Conservation (phyloP, 805 yeast species). For the Candida succiphila region DNA sequence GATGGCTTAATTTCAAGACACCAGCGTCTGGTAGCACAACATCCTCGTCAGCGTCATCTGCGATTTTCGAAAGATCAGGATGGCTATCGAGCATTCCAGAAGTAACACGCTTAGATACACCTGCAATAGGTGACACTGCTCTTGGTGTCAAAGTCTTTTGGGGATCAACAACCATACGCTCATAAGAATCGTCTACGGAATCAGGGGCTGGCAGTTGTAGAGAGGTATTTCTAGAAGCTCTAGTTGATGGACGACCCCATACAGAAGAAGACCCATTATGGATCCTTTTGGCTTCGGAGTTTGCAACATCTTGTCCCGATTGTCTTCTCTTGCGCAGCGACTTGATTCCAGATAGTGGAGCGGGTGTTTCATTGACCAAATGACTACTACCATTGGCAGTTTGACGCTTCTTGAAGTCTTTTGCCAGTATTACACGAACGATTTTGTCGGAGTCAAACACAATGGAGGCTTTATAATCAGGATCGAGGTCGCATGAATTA, state of each 20-base stretch:
- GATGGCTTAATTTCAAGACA: background rate
- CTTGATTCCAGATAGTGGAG: background rate
- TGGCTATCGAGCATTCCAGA: conserved; percentile 25
- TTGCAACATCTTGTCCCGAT: background rate
- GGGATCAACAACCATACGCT: conserved; percentile 13
- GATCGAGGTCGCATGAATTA: conserved; percentile 67
- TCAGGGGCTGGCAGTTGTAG: conserved; percentile 11
- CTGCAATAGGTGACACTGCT: conserved; percentile 22
- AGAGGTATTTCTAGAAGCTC: too few relatives aligned
- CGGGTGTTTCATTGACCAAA: background rate
- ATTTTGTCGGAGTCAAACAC: conserved; percentile 45
- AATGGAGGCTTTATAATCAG: conserved; percentile 58
- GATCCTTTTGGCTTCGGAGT: too few relatives aligned
- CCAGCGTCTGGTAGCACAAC: background rate
- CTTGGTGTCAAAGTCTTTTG: conserved; percentile 14
- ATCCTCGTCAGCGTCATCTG: conserved; percentile 5
- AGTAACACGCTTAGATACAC: conserved; percentile 25
- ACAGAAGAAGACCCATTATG: background rate
- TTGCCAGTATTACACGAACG: conserved; percentile 33
- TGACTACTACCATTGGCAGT: background rate
- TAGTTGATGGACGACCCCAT: background rate
- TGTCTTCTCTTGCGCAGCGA: background rate
- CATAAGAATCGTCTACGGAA: conserved; percentile 4
- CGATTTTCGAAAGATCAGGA: conserved; percentile 23
- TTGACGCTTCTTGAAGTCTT: conserved; percentile 20